These are phyloP conservation scores for Lumnitzera racemosa DNA, from an alignment of 345 rosid genomes.

Conservation along the genomic window DNA sequence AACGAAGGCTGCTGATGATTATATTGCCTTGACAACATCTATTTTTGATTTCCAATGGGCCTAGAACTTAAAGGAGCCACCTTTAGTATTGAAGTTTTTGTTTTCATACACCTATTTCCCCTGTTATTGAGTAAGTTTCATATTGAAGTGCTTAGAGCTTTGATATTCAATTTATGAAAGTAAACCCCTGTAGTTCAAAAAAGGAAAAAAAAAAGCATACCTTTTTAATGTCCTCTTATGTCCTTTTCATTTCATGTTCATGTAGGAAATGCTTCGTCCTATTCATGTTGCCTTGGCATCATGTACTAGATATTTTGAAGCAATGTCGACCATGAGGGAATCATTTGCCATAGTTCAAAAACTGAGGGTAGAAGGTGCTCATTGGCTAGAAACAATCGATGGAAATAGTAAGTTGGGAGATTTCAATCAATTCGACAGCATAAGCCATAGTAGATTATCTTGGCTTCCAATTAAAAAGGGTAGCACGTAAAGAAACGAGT, in stretches of 20 bases:
- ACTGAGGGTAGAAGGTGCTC: conserved; percentile 53
- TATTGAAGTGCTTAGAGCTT: not conserved
- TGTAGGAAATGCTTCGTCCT: conserved; percentile 97
- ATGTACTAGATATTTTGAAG: conserved; percentile 92
- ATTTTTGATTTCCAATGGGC: conserved; percentile 94
- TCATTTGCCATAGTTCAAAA: conserved; percentile 84
- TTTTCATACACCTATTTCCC: too few species aligned
- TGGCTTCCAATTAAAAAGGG: conserved; percentile 57
- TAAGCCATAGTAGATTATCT: conserved; percentile 61
- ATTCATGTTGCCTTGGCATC: conserved; percentile 98
- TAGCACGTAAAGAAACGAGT: not conserved
- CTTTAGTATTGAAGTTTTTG: conserved; percentile 37
- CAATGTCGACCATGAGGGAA: conserved; percentile 99
- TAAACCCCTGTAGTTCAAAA: too few species aligned
- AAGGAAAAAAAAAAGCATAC: too few species aligned
- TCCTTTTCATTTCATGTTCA: not conserved
- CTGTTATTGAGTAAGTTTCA: too few species aligned
- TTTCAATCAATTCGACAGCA: conserved; percentile 28
- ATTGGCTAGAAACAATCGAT: conserved; percentile 32
- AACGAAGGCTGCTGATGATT: conserved; percentile 96
- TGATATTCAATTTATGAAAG: too few species aligned
- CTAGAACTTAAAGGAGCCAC: conserved; percentile 95
- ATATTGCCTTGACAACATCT: conserved; percentile 87
- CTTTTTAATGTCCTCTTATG: too few species aligned
- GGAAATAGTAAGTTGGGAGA: conserved; percentile 34